Base-by-base conservation (phyloP, 192 early-diverging fungal species). In the Paraglomus brasilianum region DNA sequence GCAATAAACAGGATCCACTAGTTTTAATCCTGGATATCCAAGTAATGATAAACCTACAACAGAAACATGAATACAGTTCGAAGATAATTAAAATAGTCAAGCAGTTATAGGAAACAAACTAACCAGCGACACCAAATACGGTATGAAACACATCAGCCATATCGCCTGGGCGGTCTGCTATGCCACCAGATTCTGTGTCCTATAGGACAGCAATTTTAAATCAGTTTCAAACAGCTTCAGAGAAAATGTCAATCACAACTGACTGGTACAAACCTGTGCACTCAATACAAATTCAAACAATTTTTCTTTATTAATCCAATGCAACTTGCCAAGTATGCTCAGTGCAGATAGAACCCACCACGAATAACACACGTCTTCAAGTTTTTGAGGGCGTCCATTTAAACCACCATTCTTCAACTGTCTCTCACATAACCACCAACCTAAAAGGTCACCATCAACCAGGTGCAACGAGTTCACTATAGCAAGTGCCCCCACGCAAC, bases 291-390 rank as follows among this genome's bases (percentile, higher is more conserved):
- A 99, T 7, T 62, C 70, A 0, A 81, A 82, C 19, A 99, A 80
- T 50, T 86, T 88, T 14, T 85, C 78, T 19, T 78, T 73, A 52
- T 95, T 84, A 57, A 97, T 92, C 97, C 97, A 99, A 67, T 95
- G 88, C 0, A 86, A 45, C 1, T 90, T 77, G 17, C 83, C 89
- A 53, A 98, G 70, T 21, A 96, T 93, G 22, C 87, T 79, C 2
- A 98, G 81, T 39, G 92, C 85, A 10, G 94, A 95, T 46, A 97
- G 73, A 0, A 96, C 95, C 96, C 96, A 98, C 96, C 96, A 98
- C 40, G 96, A 97, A 74, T 98, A 98, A 72, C 96, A 98, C 4
- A 93, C 95, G 74, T 99, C 95, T 59, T 92, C 93, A 17, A 97
- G 79, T 77, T 99, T 99, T 77, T 99, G 92, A 1, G 97, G 95